Evolutionary conservation across 306 rosid species (phyloP), one percentile per base, ranked within the genome.

Genomic region (Vigna mungo): DNA sequence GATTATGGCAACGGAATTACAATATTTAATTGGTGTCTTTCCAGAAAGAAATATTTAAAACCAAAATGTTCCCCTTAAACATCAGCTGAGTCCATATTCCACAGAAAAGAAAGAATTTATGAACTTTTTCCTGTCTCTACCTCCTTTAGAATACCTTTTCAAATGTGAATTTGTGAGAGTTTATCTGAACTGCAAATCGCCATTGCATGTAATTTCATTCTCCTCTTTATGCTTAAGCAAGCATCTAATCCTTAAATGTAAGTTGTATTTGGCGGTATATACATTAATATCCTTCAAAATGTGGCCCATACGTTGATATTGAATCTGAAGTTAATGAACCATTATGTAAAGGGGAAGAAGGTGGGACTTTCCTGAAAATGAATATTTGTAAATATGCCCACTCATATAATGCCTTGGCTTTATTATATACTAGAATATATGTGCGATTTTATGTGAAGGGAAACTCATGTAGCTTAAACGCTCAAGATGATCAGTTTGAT

Each of bases 371-470:
- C 2, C 9, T 17, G 51, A 66, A 39, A 66, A 66, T 66, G 71
- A 66, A 41, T 66, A 43, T 66, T 11, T 66, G 36, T 39, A 65
- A 25, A 65, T 66, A 66, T 66, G 71, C 36, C 36, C 71, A 66
- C 53, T 66, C 71, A 41, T 66, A 66, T 66, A 66, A 66, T 66
- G 71, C 36, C 36, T 17, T 20, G 11, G 11, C 71, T 66, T 66
- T 66, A 66, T 66, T 66, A 39, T 41, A 66, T 66, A 66, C 71
- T 66, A 65, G 32, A 41, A 66, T 37, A 43, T 66, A 66, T 17
- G 53, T 41, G 2, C 17, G 53, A 41, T 41, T 43, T 64, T 41
- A 66, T 37, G 11, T 43, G 36, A 41, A 66, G 8, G 49, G 17
- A 63, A 0, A 9, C 44, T 27, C 13, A 3, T 17, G 9, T 17